Evolutionary conservation across 1,284 basidiomycete genomes (phyloP).

Genomic region (Sporisorium reilianum): DNA sequence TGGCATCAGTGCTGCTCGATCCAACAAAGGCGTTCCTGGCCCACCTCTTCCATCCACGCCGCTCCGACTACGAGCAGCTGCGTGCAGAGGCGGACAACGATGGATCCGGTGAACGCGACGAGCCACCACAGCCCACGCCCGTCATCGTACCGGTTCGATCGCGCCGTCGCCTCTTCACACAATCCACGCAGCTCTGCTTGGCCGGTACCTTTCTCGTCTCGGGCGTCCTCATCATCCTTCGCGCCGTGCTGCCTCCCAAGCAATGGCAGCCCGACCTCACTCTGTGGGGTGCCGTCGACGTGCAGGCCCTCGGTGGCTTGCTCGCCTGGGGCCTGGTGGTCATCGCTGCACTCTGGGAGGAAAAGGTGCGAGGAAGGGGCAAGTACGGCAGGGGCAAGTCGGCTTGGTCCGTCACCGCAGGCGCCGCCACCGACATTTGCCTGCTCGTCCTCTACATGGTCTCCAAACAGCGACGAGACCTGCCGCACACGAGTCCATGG

Average conservation of each 20-base stretch:
- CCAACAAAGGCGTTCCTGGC: conserved; percentile 31
- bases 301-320: conserved; percentile 58
- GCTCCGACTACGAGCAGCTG: conserved; percentile 40
- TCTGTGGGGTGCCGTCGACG: conserved; percentile 55
- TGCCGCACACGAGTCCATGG: conserved; percentile 47
- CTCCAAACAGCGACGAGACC: conserved; percentile 25
- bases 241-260: conserved; percentile 61
- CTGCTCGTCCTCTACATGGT: conserved; percentile 50
- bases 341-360: conserved; percentile 57
- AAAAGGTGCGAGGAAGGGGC: conserved; percentile 51
- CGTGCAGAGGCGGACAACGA: conserved; percentile 29
- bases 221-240: conserved; percentile 59
- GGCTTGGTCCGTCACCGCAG: conserved; percentile 32
- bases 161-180: conserved; percentile 53
- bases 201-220: conserved; percentile 57
- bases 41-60: conserved; percentile 19
- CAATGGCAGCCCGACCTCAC: conserved; percentile 58
- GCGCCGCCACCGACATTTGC: conserved; percentile 45
- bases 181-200: conserved; percentile 40
- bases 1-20: conserved; percentile 37
- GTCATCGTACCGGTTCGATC: conserved; percentile 61
- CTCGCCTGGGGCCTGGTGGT: conserved; percentile 57
- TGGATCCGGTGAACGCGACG: conserved; percentile 10
- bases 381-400: conserved; percentile 59
- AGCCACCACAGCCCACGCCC: conserved; percentile 54